These are phyloP conservation scores for Microbotryum saponariae DNA, from an alignment of 1,284 basidiomycete species.

Conservation along the genomic window DNA sequence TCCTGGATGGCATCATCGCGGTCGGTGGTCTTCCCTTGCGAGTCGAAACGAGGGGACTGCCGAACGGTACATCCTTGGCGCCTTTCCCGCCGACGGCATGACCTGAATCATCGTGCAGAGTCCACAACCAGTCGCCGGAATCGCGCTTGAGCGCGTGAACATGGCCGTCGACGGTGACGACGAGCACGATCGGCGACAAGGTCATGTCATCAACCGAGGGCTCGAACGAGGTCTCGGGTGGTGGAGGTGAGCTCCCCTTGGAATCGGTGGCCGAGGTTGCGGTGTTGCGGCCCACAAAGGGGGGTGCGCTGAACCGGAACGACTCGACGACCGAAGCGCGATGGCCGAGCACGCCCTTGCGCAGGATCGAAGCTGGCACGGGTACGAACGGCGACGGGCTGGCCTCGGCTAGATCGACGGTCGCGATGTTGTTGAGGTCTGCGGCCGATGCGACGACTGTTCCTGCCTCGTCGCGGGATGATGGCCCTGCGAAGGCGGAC, in stretches of 20 bases:
- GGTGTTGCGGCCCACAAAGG: background rate
- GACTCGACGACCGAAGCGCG: conserved; percentile 1
- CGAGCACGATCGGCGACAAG: conserved; percentile 66
- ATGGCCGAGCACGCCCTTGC: too few species aligned
- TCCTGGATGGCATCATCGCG: background rate
- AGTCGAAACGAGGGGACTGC: conserved; percentile 7
- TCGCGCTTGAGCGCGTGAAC: conserved; percentile 78
- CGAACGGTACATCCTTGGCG: conserved; percentile 34
- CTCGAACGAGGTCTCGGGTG: background rate
- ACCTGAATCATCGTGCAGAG: conserved; percentile 56
- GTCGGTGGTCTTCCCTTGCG: background rate
- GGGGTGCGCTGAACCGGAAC: conserved; percentile 23
- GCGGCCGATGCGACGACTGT: too few species aligned
- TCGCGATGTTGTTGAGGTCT: too few species aligned
- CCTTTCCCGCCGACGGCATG: conserved; percentile 22
- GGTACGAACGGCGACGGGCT: too few species aligned
- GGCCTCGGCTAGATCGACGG: too few species aligned
- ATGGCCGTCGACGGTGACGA: conserved; percentile 82
- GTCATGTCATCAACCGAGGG: conserved; percentile 46
- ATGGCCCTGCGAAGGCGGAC: too few species aligned
- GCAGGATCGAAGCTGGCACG: too few species aligned
- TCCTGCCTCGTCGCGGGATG: too few species aligned
- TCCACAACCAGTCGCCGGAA: conserved; percentile 68
- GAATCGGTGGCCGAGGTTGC: too few species aligned
- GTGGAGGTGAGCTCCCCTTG: background rate